Base-by-base conservation (phyloP, 2,329 filamentous ascomycete species). In the Pseudocercospora pini-densiflorae region DNA sequence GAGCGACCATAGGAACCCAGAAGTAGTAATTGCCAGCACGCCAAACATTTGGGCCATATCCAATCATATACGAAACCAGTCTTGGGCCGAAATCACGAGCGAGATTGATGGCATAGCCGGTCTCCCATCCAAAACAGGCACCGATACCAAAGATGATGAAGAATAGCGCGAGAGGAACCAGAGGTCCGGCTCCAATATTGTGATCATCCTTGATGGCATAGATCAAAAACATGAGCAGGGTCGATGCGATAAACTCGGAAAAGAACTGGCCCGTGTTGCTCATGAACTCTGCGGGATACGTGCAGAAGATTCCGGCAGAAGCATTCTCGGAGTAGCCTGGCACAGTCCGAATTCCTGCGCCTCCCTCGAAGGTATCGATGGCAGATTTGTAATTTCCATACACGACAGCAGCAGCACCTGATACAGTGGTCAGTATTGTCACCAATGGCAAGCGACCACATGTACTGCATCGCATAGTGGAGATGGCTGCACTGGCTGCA, bases 101-200 rank as follows among this genome's bases (percentile, higher is more conserved):
- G 49, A 91, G 78, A 73, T 92, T 92, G 70, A 92, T 91, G 16
- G 90, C 90, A 78, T 91, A 93, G 43, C 90, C 90, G 0, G 90
- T 93, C 77, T 92, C 87, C 66, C 89, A 92, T 6, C 90, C 90
- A 72, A 91, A 92, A 74, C 88, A 90, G 33, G 88, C 88, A 19
- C 89, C 90, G 23, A 92, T 87, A 7, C 89, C 90, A 74, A 92
- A 92, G 68, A 92, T 88, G 57, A 92, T 81, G 78, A 92, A 92
- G 79, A 92, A 90, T 5, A 92, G 78, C 7, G 82, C 86, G 8
- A 92, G 79, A 0, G 89, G 87, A 61, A 86, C 82, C 24, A 88
- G 71, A 1, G 83, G 81, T 0, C 87, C 87, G 1, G 88, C 87
- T 3, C 87, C 88, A 14, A 85, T 81, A 72, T 87, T 87, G 47